Conservation (phyloP, 176 grass and related monocot genomes). For the Dendrocalamus sinicus region DNA sequence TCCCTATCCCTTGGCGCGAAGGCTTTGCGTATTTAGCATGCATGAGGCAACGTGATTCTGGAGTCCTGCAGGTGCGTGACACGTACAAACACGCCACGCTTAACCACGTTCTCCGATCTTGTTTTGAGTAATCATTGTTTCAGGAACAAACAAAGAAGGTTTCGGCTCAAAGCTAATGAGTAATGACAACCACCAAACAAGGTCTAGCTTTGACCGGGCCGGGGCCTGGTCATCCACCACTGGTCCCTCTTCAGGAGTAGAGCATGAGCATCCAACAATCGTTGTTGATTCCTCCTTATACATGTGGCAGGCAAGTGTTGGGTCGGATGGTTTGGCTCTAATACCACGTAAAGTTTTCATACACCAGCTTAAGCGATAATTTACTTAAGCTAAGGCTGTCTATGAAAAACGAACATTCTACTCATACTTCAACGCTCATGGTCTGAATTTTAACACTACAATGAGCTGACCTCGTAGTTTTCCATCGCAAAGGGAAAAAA, state of each 20-base stretch:
- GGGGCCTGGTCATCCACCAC: background rate
- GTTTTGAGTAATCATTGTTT: conserved; percentile 36
- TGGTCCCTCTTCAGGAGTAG: background rate
- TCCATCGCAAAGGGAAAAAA: background rate
- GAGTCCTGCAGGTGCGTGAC: conserved; percentile 27
- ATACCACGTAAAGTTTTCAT: background rate
- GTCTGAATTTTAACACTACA: background rate
- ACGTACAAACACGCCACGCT: conserved; percentile 14
- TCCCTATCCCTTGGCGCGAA: background rate
- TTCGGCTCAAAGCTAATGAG: background rate
- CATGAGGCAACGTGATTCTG: background rate
- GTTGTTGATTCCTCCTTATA: background rate
- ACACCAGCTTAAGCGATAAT: background rate
- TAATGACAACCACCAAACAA: conserved; percentile 28
- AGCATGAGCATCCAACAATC: background rate
- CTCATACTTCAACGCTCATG: background rate
- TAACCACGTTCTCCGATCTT: conserved; percentile 21
- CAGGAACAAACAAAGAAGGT: conserved; percentile 9
- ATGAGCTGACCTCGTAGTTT: background rate
- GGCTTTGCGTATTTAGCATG: background rate
- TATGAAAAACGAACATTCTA: background rate
- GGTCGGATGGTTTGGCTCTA: background rate
- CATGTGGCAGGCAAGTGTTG: background rate
- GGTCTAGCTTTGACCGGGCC: conserved; percentile 17
- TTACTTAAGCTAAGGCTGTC: background rate